Conservation (phyloP, 169 alveolate species). For the Cyclospora cayetanensis region DNA sequence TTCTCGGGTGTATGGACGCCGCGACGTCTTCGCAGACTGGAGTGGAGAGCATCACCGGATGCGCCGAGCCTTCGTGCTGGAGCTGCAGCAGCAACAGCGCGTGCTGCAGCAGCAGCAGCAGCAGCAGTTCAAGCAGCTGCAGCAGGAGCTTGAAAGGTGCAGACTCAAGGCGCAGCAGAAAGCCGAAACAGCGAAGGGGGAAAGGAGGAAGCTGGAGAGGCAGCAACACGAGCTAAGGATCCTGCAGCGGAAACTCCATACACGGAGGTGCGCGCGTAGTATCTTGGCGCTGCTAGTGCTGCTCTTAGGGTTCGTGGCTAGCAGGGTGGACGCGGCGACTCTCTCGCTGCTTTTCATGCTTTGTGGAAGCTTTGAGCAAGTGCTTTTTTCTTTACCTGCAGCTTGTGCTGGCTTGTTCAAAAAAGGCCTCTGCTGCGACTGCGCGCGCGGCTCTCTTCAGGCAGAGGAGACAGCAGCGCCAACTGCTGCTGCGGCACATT, state of each 20-base stretch:
- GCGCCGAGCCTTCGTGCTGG: conserved; percentile 59
- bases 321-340: background rate
- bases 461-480: conserved; percentile 30
- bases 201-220: background rate
- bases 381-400: background rate
- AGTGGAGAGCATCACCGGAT: conserved; percentile 65
- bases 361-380: background rate
- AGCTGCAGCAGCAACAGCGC: conserved; percentile 71
- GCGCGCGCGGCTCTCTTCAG: background rate
- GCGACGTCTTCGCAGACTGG: conserved; percentile 55
- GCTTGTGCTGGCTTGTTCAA: background rate
- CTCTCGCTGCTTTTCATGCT: background rate
- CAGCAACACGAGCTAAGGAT: conserved; percentile 45
- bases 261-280: background rate
- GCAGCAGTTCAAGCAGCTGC: conserved; percentile 56
- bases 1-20: conserved; percentile 33
- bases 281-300: conserved; percentile 11
- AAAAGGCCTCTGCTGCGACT: background rate
- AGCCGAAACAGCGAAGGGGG: background rate
- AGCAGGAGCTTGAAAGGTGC: background rate
- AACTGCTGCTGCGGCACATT: background rate
- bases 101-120: conserved; percentile 55
- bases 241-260: background rate
- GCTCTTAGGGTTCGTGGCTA: background rate
- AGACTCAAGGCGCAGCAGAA: background rate